Evolutionary conservation across 306 rosid genomes (phyloP).

Genomic region (Lathyrus oleraceus): DNA sequence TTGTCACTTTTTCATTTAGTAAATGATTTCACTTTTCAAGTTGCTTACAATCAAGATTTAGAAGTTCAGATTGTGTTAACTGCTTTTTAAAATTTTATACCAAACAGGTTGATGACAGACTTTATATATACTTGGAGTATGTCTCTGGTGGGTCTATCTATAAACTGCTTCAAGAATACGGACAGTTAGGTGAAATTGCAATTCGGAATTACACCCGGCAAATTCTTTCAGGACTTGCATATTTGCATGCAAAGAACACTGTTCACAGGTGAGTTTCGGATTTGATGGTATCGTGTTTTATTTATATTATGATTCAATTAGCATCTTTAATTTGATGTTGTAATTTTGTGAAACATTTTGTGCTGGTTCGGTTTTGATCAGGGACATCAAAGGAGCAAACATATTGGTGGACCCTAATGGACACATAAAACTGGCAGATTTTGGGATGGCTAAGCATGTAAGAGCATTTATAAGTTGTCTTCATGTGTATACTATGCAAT

Average conservation of each 20-base stretch:
- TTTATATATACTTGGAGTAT: conserved; percentile 90
- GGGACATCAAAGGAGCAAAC: conserved; percentile 97
- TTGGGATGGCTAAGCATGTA: conserved; percentile 99
- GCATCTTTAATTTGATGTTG: conserved; percentile 31
- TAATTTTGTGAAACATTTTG: conserved; percentile 51
- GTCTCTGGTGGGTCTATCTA: conserved; percentile 92
- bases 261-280: conserved; percentile 72
- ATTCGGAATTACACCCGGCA: conserved; percentile 91
- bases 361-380: conserved; percentile 53
- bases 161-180: conserved; percentile 88
- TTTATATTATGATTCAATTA: conserved; percentile 22
- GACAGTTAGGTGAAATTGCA: conserved; percentile 77
- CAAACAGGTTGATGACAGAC: conserved; percentile 74
- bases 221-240: conserved; percentile 87
- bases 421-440: conserved; percentile 87
- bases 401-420: conserved; percentile 94
- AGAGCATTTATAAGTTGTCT: conserved; percentile 61
- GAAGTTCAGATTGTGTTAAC: conserved; percentile 19
- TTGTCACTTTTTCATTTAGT: conserved; percentile 9
- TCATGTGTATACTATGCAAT: conserved; percentile 47
- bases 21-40: conserved; percentile 18
- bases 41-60: conserved; percentile 11
- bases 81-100: conserved; percentile 29
- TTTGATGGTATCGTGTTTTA: neutral
- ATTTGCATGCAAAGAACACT: conserved; percentile 85